phyloP scores from a whole-genome alignment of 2,329 filamentous ascomycete genomes.

The Botryotinia convoluta region DNA sequence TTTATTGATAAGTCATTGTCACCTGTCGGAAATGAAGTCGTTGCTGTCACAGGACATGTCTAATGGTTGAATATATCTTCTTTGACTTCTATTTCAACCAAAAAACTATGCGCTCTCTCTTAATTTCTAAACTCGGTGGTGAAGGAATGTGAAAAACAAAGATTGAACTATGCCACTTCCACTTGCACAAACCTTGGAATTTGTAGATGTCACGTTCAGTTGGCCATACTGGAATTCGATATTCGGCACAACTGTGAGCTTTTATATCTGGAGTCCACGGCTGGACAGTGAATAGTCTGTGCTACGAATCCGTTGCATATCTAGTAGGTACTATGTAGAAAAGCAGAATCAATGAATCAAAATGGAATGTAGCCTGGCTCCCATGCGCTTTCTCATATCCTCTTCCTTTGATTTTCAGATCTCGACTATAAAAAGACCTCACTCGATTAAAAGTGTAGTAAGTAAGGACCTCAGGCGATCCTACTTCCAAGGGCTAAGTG shows the following conservation, averaged over 20 bases:
- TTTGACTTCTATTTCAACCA: not conserved
- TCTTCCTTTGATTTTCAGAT: not conserved
- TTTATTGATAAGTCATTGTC: too few relatives aligned
- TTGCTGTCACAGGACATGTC: not conserved
- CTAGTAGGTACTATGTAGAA: not conserved
- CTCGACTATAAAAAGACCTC: not conserved
- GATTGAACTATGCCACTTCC: too few relatives aligned
- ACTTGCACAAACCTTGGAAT: not conserved
- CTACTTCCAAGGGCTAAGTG: not conserved
- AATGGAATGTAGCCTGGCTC: rapidly evolving
- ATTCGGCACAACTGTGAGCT: not conserved
- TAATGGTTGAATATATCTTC: not conserved
- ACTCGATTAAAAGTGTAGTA: not conserved
- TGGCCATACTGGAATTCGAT: not conserved
- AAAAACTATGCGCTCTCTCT: not conserved
- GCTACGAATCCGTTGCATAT: not conserved
- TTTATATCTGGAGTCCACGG: not conserved
- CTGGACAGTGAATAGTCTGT: not conserved
- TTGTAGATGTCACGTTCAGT: too few relatives aligned
- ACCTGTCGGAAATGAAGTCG: too few relatives aligned
- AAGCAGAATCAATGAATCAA: not conserved
- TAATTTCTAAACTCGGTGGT: not conserved
- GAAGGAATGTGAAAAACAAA: not conserved
- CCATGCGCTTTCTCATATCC: not conserved
- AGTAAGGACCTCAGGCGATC: not conserved